These are phyloP conservation scores for Coemansia sp. DNA, from an alignment of 371 early-diverging fungal species.

Conservation along the genomic window DNA sequence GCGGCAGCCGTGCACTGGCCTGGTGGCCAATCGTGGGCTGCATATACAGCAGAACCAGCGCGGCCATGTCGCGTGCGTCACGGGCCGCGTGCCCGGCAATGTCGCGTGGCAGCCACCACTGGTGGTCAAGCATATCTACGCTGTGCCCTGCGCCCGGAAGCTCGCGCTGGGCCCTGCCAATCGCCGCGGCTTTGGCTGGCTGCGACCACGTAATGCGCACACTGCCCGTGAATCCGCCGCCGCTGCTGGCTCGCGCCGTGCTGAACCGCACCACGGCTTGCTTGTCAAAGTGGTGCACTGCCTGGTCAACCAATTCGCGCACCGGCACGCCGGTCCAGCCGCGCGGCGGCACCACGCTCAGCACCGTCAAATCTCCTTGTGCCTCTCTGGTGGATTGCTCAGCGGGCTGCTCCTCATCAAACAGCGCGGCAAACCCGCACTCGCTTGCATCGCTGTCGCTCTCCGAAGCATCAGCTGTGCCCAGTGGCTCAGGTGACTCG, in stretches of 20 bases:
- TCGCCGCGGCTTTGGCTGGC: conserved; percentile 8
- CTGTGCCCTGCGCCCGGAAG: background rate
- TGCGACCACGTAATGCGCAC: conserved; percentile 20
- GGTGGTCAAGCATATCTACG: background rate
- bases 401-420: background rate
- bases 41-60: conserved; percentile 16
- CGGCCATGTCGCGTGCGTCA: conserved; percentile 17
- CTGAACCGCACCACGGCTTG: conserved; percentile 12
- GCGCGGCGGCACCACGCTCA: background rate
- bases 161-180: background rate
- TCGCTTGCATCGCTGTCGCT: background rate
- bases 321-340: conserved; percentile 26
- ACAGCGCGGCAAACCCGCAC: conserved; percentile 4
- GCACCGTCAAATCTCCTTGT: background rate
- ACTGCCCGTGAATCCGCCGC: conserved; percentile 8
- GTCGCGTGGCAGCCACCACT: conserved; percentile 11
- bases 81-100: conserved; percentile 12
- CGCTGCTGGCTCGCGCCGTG: background rate
- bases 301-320: conserved; percentile 12
- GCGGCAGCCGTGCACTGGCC: conserved; percentile 11
- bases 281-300: conserved; percentile 13
- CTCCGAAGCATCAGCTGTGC: background rate
- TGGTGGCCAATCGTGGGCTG: conserved; percentile 11
- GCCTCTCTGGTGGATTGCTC: background rate
- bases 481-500: background rate